Base-by-base conservation (phyloP, 139 green algal genomes). In the Yamagishiella unicocca region DNA sequence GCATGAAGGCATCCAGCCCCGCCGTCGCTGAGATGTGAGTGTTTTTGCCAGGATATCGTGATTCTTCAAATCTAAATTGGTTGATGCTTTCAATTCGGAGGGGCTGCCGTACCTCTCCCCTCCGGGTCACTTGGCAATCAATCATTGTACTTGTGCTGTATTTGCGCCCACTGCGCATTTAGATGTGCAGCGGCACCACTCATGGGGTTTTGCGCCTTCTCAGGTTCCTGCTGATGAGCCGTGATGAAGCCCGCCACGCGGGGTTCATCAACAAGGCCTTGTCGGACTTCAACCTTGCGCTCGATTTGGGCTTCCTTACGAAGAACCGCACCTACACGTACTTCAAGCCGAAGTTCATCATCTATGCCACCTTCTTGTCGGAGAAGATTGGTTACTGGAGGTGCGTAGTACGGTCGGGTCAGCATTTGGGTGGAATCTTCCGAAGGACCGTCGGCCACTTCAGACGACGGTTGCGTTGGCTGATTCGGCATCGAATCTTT, bases 331-430 rank as follows among this genome's bases (percentile, higher is more conserved):
- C 88, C 67, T 94, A 94, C 83, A 94, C 91, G 19, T 94, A 93
- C 90, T 99, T 99, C 94, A 97, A 98, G 94, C 97, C 97, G 74
- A 97, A 99, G 94, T 99, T 98, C 95, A 99, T 99, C 91, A 96
- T 99, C 89, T 99, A 99, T 90, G 97, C 97, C 64, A 99, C 97
- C 35, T 99, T 98, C 92, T 93, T 99, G 37, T 97, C 92, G 6
- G 95, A 98, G 93, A 97, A 97, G 93, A 99, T 99, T 78, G 97
- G 97, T 74, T 99, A 99, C 97, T 99, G 97, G 97, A 92, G 97
- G 81, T 83, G 27, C 46, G 74, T 46, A 27, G 19, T 24, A n/a
- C 29, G 19, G 19, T n/a, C n/a, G n/a, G n/a, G n/a, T n/a, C n/a
- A n/a, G n/a, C n/a, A n/a, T n/a, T n/a, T n/a, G n/a, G n/a, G n/a